Evolutionary conservation across 148 eudicot genomes (phyloP).

Genomic region (Rhododendron griersonianum): DNA sequence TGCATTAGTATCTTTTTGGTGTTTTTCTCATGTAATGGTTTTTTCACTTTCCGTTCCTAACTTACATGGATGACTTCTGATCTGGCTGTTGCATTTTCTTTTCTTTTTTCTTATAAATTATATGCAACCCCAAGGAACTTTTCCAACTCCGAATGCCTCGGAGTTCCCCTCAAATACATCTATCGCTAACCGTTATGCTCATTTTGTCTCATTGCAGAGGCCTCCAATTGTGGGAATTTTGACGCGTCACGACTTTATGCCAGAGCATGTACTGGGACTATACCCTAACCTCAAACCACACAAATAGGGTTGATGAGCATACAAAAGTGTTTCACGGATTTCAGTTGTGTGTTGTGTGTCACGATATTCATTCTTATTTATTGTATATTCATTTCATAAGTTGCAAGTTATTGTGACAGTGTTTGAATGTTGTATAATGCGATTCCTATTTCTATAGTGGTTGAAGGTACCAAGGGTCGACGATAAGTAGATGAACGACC

Average conservation of each 20-base stretch:
- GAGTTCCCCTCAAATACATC: too few relatives aligned
- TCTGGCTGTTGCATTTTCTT: neutral
- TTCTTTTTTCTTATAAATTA: neutral
- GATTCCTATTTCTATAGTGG: neutral
- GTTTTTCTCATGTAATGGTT: neutral
- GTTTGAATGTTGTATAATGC: neutral
- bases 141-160: neutral
- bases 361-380: neutral
- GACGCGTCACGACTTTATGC: conserved; percentile 73
- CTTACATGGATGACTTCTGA: neutral
- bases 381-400: neutral
- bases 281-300: conserved; percentile 38
- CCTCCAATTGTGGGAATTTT: conserved; percentile 61
- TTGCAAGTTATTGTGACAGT: neutral
- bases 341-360: neutral
- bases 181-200: neutral
- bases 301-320: conserved; percentile 23
- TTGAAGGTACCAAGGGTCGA: neutral
- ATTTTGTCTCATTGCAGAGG: conserved; percentile 34
- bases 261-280: conserved; percentile 59
- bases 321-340: neutral
- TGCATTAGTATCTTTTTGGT: neutral
- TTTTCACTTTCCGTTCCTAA: neutral
- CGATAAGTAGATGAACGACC: neutral
- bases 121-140: neutral